phyloP scores from a whole-genome alignment of 1,139 yeast genomes.

The Dujonia santamariae region DNA sequence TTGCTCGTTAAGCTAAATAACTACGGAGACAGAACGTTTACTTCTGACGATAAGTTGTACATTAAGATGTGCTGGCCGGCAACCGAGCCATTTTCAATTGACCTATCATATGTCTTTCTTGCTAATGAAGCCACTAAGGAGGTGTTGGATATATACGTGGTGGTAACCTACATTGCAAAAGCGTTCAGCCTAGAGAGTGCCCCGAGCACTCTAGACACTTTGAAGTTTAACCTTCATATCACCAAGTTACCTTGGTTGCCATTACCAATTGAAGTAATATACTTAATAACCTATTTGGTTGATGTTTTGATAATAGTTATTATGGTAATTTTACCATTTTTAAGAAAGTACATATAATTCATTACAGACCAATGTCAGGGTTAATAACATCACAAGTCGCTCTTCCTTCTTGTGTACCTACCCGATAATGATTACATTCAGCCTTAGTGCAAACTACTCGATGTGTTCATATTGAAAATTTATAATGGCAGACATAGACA shows the following conservation, averaged over 20 bases:
- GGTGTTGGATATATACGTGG: slow-evolving; percentile 29
- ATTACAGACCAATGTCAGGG: background rate
- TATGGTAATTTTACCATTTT: slow-evolving; percentile 1
- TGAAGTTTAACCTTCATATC: slow-evolving; percentile 27
- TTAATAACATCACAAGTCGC: background rate
- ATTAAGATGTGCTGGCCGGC: slow-evolving; percentile 49
- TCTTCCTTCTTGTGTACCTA: too few species aligned
- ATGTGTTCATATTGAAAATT: too few species aligned
- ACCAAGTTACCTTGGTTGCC: slow-evolving; percentile 37
- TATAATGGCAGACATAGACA: too few species aligned
- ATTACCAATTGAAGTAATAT: slow-evolving; percentile 40
- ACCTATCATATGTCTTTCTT: slow-evolving; percentile 21
- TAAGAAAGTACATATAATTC: slow-evolving; percentile 1
- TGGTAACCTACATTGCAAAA: slow-evolving; percentile 23
- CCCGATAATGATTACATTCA: too few species aligned
- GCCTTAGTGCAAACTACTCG: too few species aligned
- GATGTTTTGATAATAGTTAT: slow-evolving; percentile 15
- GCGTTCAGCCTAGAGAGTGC: slow-evolving; percentile 23
- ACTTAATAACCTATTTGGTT: slow-evolving; percentile 28
- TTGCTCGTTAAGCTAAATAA: slow-evolving; percentile 34
- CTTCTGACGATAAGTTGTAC: slow-evolving; percentile 29
- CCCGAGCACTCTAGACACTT: too few species aligned
- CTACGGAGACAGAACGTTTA: slow-evolving; percentile 24
- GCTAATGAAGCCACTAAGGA: slow-evolving; percentile 10
- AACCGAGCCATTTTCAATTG: slow-evolving; percentile 31